phyloP scores from a whole-genome alignment of 345 rosid species.

The Salix brachista region DNA sequence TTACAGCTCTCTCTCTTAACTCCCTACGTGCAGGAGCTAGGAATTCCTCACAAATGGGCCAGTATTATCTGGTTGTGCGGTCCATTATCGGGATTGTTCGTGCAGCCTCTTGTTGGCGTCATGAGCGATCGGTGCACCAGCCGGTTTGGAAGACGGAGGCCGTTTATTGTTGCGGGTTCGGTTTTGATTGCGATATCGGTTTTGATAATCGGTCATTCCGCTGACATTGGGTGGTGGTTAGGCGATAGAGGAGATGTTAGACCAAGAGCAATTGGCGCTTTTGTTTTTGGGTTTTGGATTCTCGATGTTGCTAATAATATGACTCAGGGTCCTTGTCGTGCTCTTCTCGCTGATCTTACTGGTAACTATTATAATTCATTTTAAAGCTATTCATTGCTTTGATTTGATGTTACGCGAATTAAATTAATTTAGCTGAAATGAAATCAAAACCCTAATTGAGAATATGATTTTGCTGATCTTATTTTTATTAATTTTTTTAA shows the following conservation, averaged over 20 bases:
- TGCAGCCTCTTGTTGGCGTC: constrained; percentile 90
- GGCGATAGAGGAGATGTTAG: constrained; percentile 56
- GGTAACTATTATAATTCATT: constrained; percentile 35
- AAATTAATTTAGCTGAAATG: background rate
- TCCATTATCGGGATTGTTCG: constrained; percentile 82
- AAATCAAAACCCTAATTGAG: background rate
- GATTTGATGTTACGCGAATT: background rate
- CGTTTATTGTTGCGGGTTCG: constrained; percentile 68
- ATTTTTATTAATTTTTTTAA: background rate
- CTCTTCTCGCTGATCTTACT: constrained; percentile 93
- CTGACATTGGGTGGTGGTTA: constrained; percentile 81
- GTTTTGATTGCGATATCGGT: constrained; percentile 54
- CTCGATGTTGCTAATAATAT: constrained; percentile 86
- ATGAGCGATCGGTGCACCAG: constrained; percentile 85
- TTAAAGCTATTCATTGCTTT: no score
- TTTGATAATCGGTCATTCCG: constrained; percentile 68
- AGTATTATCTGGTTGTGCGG: constrained; percentile 97
- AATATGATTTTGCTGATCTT: background rate
- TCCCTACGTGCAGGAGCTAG: constrained; percentile 95
- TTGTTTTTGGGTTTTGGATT: constrained; percentile 88
- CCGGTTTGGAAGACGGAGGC: constrained; percentile 87
- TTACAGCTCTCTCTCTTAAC: constrained; percentile 90
- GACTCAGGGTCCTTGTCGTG: constrained; percentile 97
- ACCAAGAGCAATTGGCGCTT: constrained; percentile 74
- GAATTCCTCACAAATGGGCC: constrained; percentile 95